Evolutionary conservation across 2,329 filamentous ascomycete genomes (phyloP).

Genomic region (Geoglossum cookeanum): DNA sequence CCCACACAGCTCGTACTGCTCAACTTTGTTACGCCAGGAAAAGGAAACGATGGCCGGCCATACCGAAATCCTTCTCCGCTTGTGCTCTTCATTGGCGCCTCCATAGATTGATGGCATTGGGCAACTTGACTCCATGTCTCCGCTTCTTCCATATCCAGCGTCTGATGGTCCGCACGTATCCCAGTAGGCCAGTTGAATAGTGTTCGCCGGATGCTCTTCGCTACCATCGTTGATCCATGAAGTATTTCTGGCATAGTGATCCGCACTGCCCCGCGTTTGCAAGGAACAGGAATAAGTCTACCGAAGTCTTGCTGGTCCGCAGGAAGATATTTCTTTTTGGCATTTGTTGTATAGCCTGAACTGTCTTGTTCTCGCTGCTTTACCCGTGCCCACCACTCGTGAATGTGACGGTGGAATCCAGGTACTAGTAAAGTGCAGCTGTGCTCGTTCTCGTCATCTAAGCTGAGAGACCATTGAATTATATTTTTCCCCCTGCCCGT

Average conservation of each 20-base stretch:
- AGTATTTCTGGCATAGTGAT: background rate
- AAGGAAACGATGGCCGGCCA: background rate
- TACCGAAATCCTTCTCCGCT: background rate
- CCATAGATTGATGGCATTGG: background rate
- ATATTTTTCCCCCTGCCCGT: background rate
- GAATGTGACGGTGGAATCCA: background rate
- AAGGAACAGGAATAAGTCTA: background rate
- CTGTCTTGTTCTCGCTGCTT: background rate
- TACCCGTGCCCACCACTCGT: background rate
- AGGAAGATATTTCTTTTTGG: background rate
- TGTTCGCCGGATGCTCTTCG: background rate
- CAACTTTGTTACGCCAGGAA: too few species aligned
- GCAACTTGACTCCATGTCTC: background rate
- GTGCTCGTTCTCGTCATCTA: constrained; percentile 3
- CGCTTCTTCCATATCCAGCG: background rate
- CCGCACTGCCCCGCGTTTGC: background rate
- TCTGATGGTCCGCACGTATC: background rate
- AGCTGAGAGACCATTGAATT: background rate
- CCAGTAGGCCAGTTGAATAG: background rate
- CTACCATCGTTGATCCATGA: background rate
- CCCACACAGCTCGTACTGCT: too few species aligned
- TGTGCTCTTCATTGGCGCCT: background rate
- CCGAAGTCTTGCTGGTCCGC: background rate
- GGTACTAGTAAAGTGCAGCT: background rate
- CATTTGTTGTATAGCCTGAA: background rate